These are phyloP conservation scores for Thalassiosira pacifica DNA, from an alignment of 352 stramenopile species.

Conservation along the genomic window DNA sequence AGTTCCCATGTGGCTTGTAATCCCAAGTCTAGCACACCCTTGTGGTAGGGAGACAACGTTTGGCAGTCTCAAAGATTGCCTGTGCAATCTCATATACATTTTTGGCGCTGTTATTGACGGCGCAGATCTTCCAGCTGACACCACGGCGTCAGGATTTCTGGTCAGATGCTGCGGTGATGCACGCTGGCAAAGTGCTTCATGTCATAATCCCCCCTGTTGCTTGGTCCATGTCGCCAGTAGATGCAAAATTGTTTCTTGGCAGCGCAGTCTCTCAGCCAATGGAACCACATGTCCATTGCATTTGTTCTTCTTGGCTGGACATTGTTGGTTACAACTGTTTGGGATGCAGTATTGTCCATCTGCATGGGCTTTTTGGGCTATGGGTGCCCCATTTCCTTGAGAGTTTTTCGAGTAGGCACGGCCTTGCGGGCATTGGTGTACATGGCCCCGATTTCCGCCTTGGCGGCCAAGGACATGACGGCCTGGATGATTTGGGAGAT, in stretches of 20 bases:
- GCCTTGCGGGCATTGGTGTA: constrained; percentile 12
- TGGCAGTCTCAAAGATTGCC: no score
- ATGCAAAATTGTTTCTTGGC: not conserved
- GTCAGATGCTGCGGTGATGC: no score
- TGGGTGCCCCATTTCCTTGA: constrained; percentile 32
- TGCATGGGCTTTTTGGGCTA: constrained; percentile 34
- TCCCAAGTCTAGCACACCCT: no score
- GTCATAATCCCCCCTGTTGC: no score
- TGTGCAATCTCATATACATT: no score
- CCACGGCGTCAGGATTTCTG: no score
- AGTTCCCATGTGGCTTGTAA: no score
- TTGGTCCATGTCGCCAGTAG: no score
- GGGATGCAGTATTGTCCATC: constrained; percentile 34
- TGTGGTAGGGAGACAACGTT: no score
- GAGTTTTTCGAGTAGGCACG: not conserved
- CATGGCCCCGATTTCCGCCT: constrained; percentile 45
- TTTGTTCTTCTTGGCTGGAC: constrained; percentile 29
- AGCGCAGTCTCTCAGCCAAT: not conserved
- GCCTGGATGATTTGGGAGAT: constrained; percentile 8
- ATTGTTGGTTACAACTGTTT: not conserved
- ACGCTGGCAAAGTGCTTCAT: no score
- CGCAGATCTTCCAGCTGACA: no score
- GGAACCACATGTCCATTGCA: constrained; percentile 36
- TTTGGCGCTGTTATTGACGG: no score
- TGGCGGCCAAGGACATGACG: constrained; percentile 23